These are phyloP conservation scores for Flagelloscypha sp. DNA, from an alignment of 768 basidiomycete species.

Conservation along the genomic window DNA sequence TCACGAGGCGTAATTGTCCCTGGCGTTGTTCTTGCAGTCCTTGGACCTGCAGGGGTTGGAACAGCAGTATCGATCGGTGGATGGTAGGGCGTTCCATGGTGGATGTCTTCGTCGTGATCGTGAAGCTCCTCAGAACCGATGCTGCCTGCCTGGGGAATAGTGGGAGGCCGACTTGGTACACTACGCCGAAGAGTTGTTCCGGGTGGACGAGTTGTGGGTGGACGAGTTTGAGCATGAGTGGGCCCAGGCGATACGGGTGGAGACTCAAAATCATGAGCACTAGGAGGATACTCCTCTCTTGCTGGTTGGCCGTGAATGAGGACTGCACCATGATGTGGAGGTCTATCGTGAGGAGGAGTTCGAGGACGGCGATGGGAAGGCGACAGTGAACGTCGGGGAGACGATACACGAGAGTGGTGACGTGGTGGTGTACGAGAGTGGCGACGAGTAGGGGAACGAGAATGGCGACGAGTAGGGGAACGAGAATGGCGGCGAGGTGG, in stretches of 20 bases:
- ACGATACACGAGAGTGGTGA: slow-evolving; percentile 2
- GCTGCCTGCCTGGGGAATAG: too few relatives aligned
- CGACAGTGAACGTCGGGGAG: slow-evolving; percentile 7
- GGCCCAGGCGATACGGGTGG: slow-evolving; percentile 8
- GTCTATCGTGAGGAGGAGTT: slow-evolving; percentile 7
- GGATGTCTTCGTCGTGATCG: too few relatives aligned
- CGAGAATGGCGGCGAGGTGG: slow-evolving; percentile 5
- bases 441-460: slow-evolving; percentile 12
- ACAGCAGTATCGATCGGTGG: too few relatives aligned
- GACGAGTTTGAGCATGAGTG: slow-evolving; percentile 7
- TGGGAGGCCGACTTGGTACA: too few relatives aligned
- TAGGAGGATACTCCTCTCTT: slow-evolving; percentile 20
- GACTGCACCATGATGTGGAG: slow-evolving; percentile 4
- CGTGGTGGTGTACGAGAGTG: not conserved
- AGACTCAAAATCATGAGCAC: slow-evolving; percentile 14
- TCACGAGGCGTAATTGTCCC: too few relatives aligned
- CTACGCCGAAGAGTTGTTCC: too few relatives aligned
- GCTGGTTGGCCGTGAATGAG: slow-evolving; percentile 15
- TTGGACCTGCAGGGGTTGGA: too few relatives aligned
- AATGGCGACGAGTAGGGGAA: slow-evolving; percentile 5
- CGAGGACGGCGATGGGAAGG: slow-evolving; percentile 11
- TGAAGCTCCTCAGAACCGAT: too few relatives aligned
- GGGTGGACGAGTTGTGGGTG: too few relatives aligned
- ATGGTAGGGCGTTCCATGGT: too few relatives aligned
- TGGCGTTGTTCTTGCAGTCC: too few relatives aligned